These are phyloP conservation scores for Colletotrichum gloeosporioides DNA, from an alignment of 2,329 filamentous ascomycete species.

Conservation along the genomic window DNA sequence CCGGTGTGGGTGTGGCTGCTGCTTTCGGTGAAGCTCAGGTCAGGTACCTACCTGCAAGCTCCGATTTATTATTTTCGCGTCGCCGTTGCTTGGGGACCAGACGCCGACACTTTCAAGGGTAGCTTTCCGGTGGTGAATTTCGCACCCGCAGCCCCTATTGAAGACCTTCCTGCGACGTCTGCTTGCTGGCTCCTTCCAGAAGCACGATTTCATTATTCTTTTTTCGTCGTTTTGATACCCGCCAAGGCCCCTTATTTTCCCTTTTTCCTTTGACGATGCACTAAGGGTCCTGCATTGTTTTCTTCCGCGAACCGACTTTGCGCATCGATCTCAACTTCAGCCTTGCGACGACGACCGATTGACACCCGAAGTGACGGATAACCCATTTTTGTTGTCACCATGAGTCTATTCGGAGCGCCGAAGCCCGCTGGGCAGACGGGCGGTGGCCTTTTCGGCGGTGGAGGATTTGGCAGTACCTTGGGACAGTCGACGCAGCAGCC, in stretches of 20 bases:
- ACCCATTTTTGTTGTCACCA: constrained; percentile 31
- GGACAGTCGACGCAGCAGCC: constrained; percentile 42
- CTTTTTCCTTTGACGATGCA: background rate
- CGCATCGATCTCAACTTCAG: background rate
- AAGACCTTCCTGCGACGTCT: background rate
- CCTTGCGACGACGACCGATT: background rate
- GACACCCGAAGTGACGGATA: background rate
- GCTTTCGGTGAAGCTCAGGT: constrained; percentile 14
- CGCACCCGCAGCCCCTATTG: background rate
- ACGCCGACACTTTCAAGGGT: background rate
- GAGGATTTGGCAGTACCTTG: constrained; percentile 34
- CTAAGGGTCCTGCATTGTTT: constrained; percentile 7
- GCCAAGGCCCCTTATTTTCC: background rate
- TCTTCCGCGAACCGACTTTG: background rate
- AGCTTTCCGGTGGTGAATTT: background rate
- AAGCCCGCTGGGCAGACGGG: constrained; percentile 34
- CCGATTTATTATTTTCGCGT: constrained; percentile 25
- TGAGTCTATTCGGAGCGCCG: constrained; percentile 43
- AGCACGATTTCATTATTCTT: background rate
- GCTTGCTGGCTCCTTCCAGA: background rate
- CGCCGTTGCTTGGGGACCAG: background rate
- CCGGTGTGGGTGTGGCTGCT: constrained; percentile 18
- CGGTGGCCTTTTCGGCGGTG: constrained; percentile 23
- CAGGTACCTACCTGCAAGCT: constrained; percentile 16
- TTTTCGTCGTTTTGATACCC: background rate